phyloP scores from a whole-genome alignment of 2,329 filamentous ascomycete species.

The Penicillium sp. region DNA sequence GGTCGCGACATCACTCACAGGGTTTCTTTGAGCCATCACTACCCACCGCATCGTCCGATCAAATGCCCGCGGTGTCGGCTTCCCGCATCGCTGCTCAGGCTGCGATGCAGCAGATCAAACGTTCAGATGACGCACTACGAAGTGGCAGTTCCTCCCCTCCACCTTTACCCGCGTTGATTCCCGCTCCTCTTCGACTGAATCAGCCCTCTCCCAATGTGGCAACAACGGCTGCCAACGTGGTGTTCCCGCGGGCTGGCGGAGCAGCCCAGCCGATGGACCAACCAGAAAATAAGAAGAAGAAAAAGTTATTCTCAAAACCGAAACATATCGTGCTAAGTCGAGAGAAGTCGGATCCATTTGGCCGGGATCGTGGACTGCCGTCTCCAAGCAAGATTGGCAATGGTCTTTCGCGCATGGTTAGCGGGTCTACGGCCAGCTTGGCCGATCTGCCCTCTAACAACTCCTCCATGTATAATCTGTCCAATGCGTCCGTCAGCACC shows the following conservation, averaged over 20 bases:
- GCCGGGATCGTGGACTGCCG: slow-evolving; percentile 54
- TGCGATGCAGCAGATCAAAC: slow-evolving; percentile 57
- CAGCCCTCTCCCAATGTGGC: slow-evolving; percentile 48
- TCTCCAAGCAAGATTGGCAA: slow-evolving; percentile 60
- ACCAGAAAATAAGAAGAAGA: slow-evolving; percentile 61
- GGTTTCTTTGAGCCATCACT: slow-evolving; percentile 68
- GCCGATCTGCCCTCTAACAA: slow-evolving; percentile 55
- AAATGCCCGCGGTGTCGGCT: slow-evolving; percentile 52
- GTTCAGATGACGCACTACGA: slow-evolving; percentile 31
- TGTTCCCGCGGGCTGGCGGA: slow-evolving; percentile 55
- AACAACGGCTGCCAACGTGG: slow-evolving; percentile 62
- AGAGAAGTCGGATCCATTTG: slow-evolving; percentile 50
- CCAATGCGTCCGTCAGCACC: slow-evolving; percentile 63
- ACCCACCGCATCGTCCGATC: slow-evolving; percentile 53
- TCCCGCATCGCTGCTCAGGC: slow-evolving; percentile 67
- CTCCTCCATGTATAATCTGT: slow-evolving; percentile 60
- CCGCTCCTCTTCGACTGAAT: slow-evolving; percentile 25
- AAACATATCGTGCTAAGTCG: slow-evolving; percentile 65
- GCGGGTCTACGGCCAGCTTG: slow-evolving; percentile 61
- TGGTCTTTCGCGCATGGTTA: slow-evolving; percentile 56
- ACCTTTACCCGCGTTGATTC: slow-evolving; percentile 29
- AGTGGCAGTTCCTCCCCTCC: slow-evolving; percentile 34
- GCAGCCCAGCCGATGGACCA: slow-evolving; percentile 42
- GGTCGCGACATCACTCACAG: slow-evolving; percentile 58
- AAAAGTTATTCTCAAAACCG: slow-evolving; percentile 68